Evolutionary conservation across 2,329 filamentous ascomycete genomes (phyloP), one percentile per base, ranked within the genome.

Genomic region (Venturia nashicola): DNA sequence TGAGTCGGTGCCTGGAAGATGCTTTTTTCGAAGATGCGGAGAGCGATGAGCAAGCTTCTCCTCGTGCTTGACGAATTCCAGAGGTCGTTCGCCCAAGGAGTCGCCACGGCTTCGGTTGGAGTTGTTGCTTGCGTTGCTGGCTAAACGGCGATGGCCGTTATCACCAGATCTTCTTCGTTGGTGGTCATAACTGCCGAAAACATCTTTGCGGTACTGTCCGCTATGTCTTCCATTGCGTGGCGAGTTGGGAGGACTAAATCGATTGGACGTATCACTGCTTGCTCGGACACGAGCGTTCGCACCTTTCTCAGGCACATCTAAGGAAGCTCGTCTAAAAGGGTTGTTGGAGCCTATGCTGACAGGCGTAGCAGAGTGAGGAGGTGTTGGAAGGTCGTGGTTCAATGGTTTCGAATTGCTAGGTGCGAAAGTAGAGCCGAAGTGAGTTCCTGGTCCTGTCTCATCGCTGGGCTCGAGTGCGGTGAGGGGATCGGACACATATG

Each of bases 401-500:
- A 71, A 71, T 43, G 69, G 70, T 63, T 63, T 66, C 66, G 61
- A 43, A n/a, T 46, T 16, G 23, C 51, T 57, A 27, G 74, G 72
- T 59, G 73, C 74, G 67, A 78, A 78, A 9, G 78, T 79, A 59
- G 76, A 77, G 64, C 76, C 74, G 69, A 85, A 82, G 67, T 83
- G 83, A 3, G 79, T 78, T 65, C 83, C 83, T n/a, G 82, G 82
- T 8, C 87, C 86, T 59, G 84, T 87, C 71, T 88, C 84, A 66
- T 87, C 82, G 66, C 79, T 83, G 16, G 87, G 87, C 66, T 89
- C 85, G 11, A 85, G 86, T 27, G 81, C 86, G 69, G 79, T 85
- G 66, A 91, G 77, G 67, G 88, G 88, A 69, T 88, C 86, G 67
- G 90, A 82, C 55, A 91, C 78, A 70, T 87, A 86, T 70, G 83